Evolutionary conservation across 2,329 filamentous ascomycete species (phyloP).

Genomic region (Fusarium verticillioides): DNA sequence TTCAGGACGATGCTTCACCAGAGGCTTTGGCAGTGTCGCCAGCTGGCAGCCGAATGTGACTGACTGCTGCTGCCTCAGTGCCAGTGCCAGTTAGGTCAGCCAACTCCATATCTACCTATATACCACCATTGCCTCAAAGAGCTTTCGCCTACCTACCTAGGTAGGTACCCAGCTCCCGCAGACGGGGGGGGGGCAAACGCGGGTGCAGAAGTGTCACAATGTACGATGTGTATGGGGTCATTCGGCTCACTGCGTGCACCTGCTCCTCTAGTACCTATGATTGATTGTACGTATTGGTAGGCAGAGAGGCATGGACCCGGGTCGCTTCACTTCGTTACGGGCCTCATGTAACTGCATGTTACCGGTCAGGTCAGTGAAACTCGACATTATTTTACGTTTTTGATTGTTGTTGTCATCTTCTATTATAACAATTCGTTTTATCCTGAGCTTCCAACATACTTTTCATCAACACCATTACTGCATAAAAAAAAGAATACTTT

Average conservation of each 20-base stretch:
- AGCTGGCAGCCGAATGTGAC: slow-evolving; percentile 34
- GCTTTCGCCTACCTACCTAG: neutral
- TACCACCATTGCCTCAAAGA: neutral
- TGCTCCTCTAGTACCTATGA: slow-evolving; percentile 2
- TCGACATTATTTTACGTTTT: slow-evolving; percentile 6
- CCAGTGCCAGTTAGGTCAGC: neutral
- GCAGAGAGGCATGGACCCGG: neutral
- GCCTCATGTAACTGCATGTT: neutral
- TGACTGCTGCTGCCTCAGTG: neutral
- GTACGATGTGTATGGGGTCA: slow-evolving; percentile 31
- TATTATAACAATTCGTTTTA: neutral
- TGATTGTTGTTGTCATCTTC: slow-evolving; percentile 2
- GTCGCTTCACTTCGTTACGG: neutral
- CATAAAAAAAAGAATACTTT: slow-evolving; percentile 1
- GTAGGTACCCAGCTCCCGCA: neutral
- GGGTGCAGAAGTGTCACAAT: slow-evolving; percentile 34
- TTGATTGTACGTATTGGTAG: neutral
- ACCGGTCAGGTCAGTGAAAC: neutral
- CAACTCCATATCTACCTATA: neutral
- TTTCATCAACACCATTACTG: neutral
- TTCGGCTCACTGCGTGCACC: slow-evolving; percentile 1
- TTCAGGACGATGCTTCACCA: slow-evolving; percentile 25
- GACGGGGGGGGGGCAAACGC: slow-evolving; percentile 7
- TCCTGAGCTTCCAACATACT: neutral
- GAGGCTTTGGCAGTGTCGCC: slow-evolving; percentile 31